Base-by-base conservation (phyloP, 306 rosid species). In the Corylus avellana region DNA sequence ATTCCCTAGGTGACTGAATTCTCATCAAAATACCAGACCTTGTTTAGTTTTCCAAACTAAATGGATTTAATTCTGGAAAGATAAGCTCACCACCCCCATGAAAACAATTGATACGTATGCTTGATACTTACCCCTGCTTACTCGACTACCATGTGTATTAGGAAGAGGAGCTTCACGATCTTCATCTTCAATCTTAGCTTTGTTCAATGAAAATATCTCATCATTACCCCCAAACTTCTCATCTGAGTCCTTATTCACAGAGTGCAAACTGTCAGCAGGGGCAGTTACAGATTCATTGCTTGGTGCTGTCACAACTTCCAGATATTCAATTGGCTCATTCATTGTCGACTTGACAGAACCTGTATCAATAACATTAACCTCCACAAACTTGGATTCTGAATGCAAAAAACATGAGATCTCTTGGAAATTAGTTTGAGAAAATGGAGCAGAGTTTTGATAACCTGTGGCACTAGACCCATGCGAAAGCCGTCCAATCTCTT, bases 101-200 rank as follows among this genome's bases (percentile, higher is more conserved):
- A 5, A 70, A 32, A 68, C 17, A 47, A 22, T 25, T 55, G 25
- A 54, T 4, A 53, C 4, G 11, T 75, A 46, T 44, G 58, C 70
- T 58, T 58, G 20, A 50, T 61, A 78, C 88, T 77, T 85, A 94
- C 98, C 94, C 76, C 86, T 85, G 82, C 97, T 89, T 4, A 87
- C 85, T 73, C 93, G 91, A 82, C 88, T 82, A 68, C 84, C 75
- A 80, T 75, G 81, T 80, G 78, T 78, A 84, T 83, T 84, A 63
- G 79, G 76, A 70, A 81, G 77, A 53, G 87, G 78, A 87, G 81
- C 86, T 49, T 89, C 92, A 18, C n/a, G 84, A 74, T 80, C 90
- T 85, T 84, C 91, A 53, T 88, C 84, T 54, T 82, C 88, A 74
- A 76, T 79, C 85, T 78, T 91, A 84, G 72, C 87, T 88, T 86